Evolutionary conservation across 768 basidiomycete genomes (phyloP), one percentile per base, ranked within the genome.

Genomic region (Rhodotorula graminis): DNA sequence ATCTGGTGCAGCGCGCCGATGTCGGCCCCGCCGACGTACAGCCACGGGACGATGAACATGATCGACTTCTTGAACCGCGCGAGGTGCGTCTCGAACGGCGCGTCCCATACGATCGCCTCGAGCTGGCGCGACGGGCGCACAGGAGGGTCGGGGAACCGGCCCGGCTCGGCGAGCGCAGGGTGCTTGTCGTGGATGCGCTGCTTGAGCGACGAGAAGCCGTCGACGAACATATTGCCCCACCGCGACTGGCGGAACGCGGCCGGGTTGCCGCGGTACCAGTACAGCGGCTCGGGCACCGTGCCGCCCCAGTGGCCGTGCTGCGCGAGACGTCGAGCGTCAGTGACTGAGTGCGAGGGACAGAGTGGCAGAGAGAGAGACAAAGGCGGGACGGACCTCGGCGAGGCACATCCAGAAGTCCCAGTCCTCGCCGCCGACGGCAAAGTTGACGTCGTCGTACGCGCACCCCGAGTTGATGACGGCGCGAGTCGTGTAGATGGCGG

Each of bases 391-490:
- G 8, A 46, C 44, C 44, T 46, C 71, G 29, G 76, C 76, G 56
- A 77, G 52, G 49, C 76, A 77, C 69, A 77, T 71, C 76, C 76
- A 77, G 33, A 77, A 77, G 59, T 77, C 76, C 76, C 76, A 77
- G 60, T 77, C 76, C 57, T 77, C 76, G 31, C 76, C 76, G 19
- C 76, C 76, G 25, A 42, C 60, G 18, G 40, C 18, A 33, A 77
- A 74, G 56, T 65, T 62, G 19, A 47, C 49, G 61, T 73, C 72
- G 55, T 77, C 71, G 62, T 77, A 77, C 19, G 71, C 50, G 46
- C 76, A 76, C 3, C 46, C 53, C 52, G 67, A 68, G 27, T 19
- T 6, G 0, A 15, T 0, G 25, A 76, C 27, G 19, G 62, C 57
- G 2, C 65, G 23, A 29, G 33, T 46, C 29, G 72, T 67, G 53